A percentile compares a stretch with the other conserved stretches of the same genome.
These are phyloP conservation scores for Phytophthora tubulina DNA, from an alignment of 352 stramenopile species.

Conservation along the genomic window DNA sequence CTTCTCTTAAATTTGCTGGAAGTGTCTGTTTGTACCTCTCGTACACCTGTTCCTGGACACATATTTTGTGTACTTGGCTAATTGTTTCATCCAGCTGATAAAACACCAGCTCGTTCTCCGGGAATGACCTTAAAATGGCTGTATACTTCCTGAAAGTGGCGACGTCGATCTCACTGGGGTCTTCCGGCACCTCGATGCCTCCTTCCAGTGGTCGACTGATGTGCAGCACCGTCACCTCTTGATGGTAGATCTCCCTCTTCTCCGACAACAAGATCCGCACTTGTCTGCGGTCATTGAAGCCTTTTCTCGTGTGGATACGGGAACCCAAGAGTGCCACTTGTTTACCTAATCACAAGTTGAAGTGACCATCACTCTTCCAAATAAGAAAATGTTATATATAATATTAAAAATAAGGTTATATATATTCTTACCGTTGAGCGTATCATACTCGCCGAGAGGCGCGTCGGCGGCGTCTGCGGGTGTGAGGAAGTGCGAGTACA, in stretches of 20 bases:
- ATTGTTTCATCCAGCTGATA: constrained; percentile 73
- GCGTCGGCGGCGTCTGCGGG: constrained; percentile 35
- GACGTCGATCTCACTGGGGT: constrained; percentile 79
- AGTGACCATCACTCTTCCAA: constrained; percentile 31
- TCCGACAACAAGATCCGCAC: constrained; percentile 82
- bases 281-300: constrained; percentile 64
- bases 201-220: constrained; percentile 75
- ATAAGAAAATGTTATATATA: constrained; percentile 19
- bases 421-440: constrained; percentile 58
- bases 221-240: constrained; percentile 74
- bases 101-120: constrained; percentile 82
- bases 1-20: constrained; percentile 53
- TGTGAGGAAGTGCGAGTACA: constrained; percentile 69
- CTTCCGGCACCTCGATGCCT: constrained; percentile 70
- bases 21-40: constrained; percentile 59
- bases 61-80: constrained; percentile 68
- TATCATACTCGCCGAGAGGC: constrained; percentile 65
- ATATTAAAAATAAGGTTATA: constrained; percentile 4
- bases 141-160: constrained; percentile 79
- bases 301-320: constrained; percentile 58
- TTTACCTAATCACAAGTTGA: constrained; percentile 53
- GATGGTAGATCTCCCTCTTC: constrained; percentile 55
- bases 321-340: constrained; percentile 63
- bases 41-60: constrained; percentile 53
- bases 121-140: constrained; percentile 78